Evolutionary conservation across 2,329 filamentous ascomycete genomes (phyloP).

Genomic region (Colletotrichum truncatum): DNA sequence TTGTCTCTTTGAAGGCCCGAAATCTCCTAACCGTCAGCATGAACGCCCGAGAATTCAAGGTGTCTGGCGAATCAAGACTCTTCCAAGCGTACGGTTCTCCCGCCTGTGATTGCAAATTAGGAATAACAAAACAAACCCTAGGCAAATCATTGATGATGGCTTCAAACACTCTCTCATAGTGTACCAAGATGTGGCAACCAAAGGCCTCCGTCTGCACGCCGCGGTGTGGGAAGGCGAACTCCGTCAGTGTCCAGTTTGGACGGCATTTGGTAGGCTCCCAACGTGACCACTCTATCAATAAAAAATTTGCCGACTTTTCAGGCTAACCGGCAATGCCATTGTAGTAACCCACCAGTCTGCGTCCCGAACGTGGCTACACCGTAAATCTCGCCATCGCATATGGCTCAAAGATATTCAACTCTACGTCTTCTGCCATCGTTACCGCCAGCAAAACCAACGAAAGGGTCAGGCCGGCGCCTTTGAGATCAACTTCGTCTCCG

Average conservation of each 20-base stretch:
- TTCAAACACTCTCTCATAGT: conserved; percentile 64
- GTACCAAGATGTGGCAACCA: conserved; percentile 58
- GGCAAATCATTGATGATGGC: conserved; percentile 65
- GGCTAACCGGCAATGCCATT: background rate
- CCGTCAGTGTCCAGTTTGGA: conserved; percentile 68
- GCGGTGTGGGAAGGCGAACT: conserved; percentile 64
- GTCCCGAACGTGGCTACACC: conserved; percentile 60
- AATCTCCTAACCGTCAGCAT: conserved; percentile 55
- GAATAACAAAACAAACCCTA: conserved; percentile 36
- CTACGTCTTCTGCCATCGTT: conserved; percentile 67
- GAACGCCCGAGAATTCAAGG: conserved; percentile 53
- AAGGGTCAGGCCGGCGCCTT: conserved; percentile 57
- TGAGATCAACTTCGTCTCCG: conserved; percentile 58
- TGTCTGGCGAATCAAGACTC: conserved; percentile 58
- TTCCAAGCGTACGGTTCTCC: conserved; percentile 64
- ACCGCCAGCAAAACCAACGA: conserved; percentile 62
- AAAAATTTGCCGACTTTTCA: background rate
- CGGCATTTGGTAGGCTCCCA: conserved; percentile 68
- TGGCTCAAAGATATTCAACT: conserved; percentile 64
- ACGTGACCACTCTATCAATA: background rate
- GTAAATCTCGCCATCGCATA: conserved; percentile 55
- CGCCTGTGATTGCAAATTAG: background rate
- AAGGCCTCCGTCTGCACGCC: conserved; percentile 63
- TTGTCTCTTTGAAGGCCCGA: conserved; percentile 64
- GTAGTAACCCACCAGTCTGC: conserved; percentile 62